Evolutionary conservation across 306 rosid species (phyloP).

Genomic region (Acacia melanoxylon): DNA sequence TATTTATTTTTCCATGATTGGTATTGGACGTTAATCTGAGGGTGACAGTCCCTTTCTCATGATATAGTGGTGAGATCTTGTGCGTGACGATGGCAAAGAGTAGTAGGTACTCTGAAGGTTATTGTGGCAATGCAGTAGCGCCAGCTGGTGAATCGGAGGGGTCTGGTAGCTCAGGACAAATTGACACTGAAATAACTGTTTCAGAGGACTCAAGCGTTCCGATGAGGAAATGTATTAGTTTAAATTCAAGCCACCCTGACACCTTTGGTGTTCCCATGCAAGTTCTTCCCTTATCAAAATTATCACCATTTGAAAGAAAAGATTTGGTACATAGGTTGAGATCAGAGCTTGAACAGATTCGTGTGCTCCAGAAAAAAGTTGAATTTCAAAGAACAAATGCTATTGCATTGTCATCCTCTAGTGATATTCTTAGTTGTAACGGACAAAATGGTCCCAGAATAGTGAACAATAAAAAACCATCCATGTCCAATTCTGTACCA

Average conservation of each 20-base stretch:
- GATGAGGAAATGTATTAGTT: conserved; percentile 59
- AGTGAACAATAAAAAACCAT: conserved; percentile 43
- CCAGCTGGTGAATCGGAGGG: conserved; percentile 77
- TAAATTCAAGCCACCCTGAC: conserved; percentile 46
- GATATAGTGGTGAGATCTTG: neutral
- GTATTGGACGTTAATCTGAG: neutral
- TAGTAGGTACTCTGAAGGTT: conserved; percentile 57
- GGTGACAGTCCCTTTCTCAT: neutral
- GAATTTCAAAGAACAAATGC: conserved; percentile 53
- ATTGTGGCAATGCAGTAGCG: conserved; percentile 49
- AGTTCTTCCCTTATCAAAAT: conserved; percentile 59
- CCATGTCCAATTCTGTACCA: conserved; percentile 36
- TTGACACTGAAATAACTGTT: conserved; percentile 70
- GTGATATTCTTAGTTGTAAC: conserved; percentile 74
- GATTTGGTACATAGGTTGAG: conserved; percentile 53
- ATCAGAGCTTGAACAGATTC: conserved; percentile 71
- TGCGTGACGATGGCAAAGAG: conserved; percentile 44
- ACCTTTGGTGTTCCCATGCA: conserved; percentile 47
- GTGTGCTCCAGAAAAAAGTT: conserved; percentile 58
- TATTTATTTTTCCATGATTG: conserved; percentile 15
- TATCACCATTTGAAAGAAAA: conserved; percentile 54
- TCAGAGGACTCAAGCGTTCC: conserved; percentile 77
- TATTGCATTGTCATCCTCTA: conserved; percentile 70
- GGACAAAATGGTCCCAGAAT: conserved; percentile 45
- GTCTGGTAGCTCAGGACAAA: conserved; percentile 75